phyloP scores from a whole-genome alignment of 805 yeast species.

The Hermanozyma aechmeae region DNA sequence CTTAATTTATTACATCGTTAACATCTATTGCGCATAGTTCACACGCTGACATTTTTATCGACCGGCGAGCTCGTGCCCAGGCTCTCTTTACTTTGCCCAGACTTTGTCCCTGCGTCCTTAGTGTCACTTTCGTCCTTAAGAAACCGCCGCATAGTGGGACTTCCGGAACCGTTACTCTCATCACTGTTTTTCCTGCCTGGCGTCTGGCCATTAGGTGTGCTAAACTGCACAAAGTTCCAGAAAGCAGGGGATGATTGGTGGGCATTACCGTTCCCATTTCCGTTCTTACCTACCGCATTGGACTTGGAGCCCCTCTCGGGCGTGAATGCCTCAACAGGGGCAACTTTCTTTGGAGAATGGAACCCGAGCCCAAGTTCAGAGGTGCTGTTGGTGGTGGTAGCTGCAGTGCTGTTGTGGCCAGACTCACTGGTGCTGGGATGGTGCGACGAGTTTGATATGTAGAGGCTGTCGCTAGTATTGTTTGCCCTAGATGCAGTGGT shows the following conservation, averaged over 20 bases:
- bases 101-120: no score
- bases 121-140: no score
- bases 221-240: slow-evolving; percentile 85
- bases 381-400: slow-evolving; percentile 18
- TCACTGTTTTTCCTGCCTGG: slow-evolving; percentile 31
- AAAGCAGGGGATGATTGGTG: slow-evolving; percentile 77
- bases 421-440: slow-evolving; percentile 9
- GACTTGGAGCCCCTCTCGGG: slow-evolving; percentile 34
- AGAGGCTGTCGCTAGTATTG: no score
- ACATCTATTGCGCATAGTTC: no score
- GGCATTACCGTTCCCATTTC: slow-evolving; percentile 24
- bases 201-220: slow-evolving; percentile 37
- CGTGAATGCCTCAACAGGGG: slow-evolving; percentile 34
- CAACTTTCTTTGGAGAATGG: slow-evolving; percentile 33
- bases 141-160: no score
- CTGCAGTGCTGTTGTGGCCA: slow-evolving; percentile 7
- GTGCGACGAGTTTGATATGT: slow-evolving; percentile 8
- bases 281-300: slow-evolving; percentile 10
- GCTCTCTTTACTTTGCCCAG: no score
- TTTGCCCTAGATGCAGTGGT: no score
- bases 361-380: slow-evolving; percentile 29
- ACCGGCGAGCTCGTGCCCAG: no score
- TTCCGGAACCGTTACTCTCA: slow-evolving; percentile 27
- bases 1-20: no score
- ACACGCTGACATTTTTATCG: no score